These are phyloP conservation scores for Boletus sp. DNA, from an alignment of 1,284 basidiomycete genomes.

Conservation along the genomic window DNA sequence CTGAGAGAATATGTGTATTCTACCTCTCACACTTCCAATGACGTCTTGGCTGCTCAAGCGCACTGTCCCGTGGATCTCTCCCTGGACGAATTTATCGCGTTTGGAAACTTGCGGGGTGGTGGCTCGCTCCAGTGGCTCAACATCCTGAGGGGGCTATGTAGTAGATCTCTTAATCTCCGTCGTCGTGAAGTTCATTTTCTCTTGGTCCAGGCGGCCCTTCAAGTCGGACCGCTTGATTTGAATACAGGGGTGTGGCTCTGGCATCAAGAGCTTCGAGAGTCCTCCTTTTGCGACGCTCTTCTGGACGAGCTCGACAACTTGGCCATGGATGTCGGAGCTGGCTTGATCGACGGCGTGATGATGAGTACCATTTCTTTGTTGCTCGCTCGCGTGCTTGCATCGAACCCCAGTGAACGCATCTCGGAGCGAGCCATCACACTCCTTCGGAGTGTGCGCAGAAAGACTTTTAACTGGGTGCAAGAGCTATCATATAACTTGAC, in stretches of 20 bases:
- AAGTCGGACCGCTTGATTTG: conserved; percentile 1
- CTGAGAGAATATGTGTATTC: neutral
- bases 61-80: neutral
- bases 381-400: conserved; percentile 33
- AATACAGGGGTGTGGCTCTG: conserved; percentile 20
- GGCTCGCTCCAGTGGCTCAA: neutral
- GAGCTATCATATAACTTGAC: conserved; percentile 29
- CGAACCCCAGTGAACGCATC: conserved; percentile 10
- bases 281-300: conserved; percentile 33
- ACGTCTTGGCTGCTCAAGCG: neutral
- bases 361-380: conserved; percentile 36
- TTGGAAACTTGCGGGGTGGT: neutral
- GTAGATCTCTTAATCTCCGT: neutral
- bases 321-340: conserved; percentile 28
- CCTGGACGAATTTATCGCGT: neutral
- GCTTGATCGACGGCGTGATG: conserved; percentile 40
- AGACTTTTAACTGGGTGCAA: conserved; percentile 39
- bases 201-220: neutral
- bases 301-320: conserved; percentile 34
- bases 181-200: neutral
- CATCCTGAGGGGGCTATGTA: neutral
- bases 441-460: conserved; percentile 30
- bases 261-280: conserved; percentile 32
- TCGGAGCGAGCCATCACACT: conserved; percentile 17
- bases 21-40: neutral